Conservation (phyloP, 1,284 basidiomycete genomes). For the Melampsora occidentalis region DNA sequence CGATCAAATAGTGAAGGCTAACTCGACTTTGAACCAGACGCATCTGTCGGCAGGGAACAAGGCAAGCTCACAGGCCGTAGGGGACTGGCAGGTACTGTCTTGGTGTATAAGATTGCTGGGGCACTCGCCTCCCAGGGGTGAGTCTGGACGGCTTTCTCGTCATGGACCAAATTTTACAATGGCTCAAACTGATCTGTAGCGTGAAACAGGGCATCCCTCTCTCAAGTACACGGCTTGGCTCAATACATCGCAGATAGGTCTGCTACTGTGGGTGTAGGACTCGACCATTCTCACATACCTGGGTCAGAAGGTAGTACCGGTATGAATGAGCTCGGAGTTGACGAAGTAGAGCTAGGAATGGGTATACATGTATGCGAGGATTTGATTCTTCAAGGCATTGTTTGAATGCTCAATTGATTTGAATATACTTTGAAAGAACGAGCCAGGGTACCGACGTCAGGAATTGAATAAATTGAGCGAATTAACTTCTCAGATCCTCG, state of each 20-base stretch:
- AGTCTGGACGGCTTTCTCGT: not conserved
- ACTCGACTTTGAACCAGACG: constrained; percentile 59
- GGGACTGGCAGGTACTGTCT: constrained; percentile 67
- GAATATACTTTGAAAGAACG: constrained; percentile 81
- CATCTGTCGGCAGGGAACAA: constrained; percentile 75
- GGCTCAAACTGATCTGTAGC: not conserved
- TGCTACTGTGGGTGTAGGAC: constrained; percentile 82
- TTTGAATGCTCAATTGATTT: not conserved
- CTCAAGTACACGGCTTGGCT: constrained; percentile 69
- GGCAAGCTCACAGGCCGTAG: constrained; percentile 76
- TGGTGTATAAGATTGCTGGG: constrained; percentile 89
- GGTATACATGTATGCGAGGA: constrained; percentile 50
- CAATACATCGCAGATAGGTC: constrained; percentile 64
- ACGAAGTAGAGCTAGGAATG: constrained; percentile 78
- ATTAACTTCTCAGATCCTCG: constrained; percentile 70
- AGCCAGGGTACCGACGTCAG: constrained; percentile 71
- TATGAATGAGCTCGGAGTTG: constrained; percentile 61
- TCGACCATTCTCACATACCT: constrained; percentile 82
- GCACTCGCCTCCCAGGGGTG: constrained; percentile 67
- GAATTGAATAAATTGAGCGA: constrained; percentile 65
- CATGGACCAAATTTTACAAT: too few species aligned
- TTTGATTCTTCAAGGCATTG: not conserved
- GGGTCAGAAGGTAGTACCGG: constrained; percentile 66
- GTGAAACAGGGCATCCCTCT: constrained; percentile 61
- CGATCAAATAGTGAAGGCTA: not conserved